Evolutionary conservation across 345 rosid species (phyloP), one percentile per base, ranked within the genome.

Genomic region (Arabidopsis suecica): DNA sequence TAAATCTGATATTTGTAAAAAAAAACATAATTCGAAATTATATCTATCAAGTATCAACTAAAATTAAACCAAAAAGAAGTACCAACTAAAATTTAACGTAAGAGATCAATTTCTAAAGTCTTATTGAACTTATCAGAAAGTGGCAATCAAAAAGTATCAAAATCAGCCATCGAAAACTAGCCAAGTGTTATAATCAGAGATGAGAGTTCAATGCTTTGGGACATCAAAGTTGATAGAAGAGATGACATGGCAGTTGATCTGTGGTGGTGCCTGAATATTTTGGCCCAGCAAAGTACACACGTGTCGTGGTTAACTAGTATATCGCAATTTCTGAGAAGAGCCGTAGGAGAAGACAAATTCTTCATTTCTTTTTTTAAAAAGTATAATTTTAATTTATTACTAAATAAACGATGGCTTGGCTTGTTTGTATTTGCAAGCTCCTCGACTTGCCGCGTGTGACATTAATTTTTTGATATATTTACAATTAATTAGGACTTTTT

Each of bases 401-500:
- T 49, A 18, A 7, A 18, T 20, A 51, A 37, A 32, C 6, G 44
- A 16, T 74, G 30, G 34, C 64, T 76, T 76, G 75, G 41, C 50
- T 53, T 76, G 56, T 61, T 75, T 47, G 36, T 62, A 34, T 69
- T 69, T 69, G 75, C 65, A 23, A 62, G 20, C 69, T 61, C 79
- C 32, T 68, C 69, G 57, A 48, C 55, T 61, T 76, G 79, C 74
- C 74, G 56, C 74, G 79, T 76, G 79, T 76, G 13, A 23, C 32
- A 12, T 59, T 60, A 16, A 0, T 14, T 14, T 62, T 63, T 6
- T 61, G 18, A 4, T 10, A 32, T 72, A 8, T 42, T 4, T 34
- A 11, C 38, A 22, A 32, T 34, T 55, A 44, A 25, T 42, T 5
- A 8, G 5, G 34, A 50, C 23, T 40, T 59, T 14, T 49, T 57